Conservation (phyloP, 208 protist species). For the Trypanosoma platydactyli region DNA sequence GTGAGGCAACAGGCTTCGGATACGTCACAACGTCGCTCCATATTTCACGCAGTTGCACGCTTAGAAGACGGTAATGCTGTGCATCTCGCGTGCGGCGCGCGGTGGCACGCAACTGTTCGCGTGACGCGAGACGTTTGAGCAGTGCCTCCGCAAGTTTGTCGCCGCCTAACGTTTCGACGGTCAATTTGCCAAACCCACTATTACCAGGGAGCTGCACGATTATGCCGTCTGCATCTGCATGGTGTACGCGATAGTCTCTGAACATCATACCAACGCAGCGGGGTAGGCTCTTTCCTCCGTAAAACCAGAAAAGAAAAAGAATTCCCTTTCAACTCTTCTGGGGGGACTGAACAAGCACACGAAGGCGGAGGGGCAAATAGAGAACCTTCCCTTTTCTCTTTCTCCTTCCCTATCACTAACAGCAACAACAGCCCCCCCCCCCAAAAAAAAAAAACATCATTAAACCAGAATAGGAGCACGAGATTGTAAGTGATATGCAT, state of each 20-base stretch:
- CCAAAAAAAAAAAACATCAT: too few species aligned
- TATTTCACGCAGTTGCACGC: constrained; percentile 50
- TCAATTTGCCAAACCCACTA: constrained; percentile 79
- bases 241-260: constrained; percentile 79
- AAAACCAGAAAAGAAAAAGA: too few species aligned
- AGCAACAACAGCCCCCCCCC: too few species aligned
- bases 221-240: constrained; percentile 63
- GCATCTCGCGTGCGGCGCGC: constrained; percentile 52
- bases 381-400: not conserved
- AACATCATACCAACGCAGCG: constrained; percentile 26
- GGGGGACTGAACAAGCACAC: too few species aligned
- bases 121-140: constrained; percentile 55
- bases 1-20: constrained; percentile 43
- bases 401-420: not conserved
- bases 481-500: too few species aligned
- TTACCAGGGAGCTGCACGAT: constrained; percentile 75
- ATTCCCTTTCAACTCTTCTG: too few species aligned
- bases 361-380: not conserved
- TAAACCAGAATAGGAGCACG: not conserved
- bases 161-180: constrained; percentile 61
- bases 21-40: constrained; percentile 64
- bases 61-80: constrained; percentile 77
- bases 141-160: constrained; percentile 70
- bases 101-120: constrained; percentile 52
- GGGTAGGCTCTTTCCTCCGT: too few species aligned